Base-by-base conservation (phyloP, 129 eudicot genomes). In the Gnaphalium uliginosum region DNA sequence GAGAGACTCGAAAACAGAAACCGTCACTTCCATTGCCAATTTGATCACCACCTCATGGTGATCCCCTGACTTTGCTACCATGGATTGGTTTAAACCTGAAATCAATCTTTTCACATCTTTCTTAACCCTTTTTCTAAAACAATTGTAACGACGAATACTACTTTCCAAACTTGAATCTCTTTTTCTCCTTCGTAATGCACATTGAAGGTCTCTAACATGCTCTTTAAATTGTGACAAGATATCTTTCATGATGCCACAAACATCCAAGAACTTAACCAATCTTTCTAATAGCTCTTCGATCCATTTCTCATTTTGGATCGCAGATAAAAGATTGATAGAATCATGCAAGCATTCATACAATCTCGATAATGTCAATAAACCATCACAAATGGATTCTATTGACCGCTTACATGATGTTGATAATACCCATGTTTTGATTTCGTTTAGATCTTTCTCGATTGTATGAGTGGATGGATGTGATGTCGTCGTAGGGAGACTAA, bases 401-500 rank as follows among this genome's bases (percentile, higher is more conserved):
- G 70, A 39, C 6, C 81, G 74, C 50, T 66, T 17, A 61, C 66
- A 29, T 32, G 35, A 32, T 33, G 72, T 21, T 26, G 76, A 62
- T 39, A 19, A 2, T 32, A 46, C 60, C 46, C 62, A 26, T 79
- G 64, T 48, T 57, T 80, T 61, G 60, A 80, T 78, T 66, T 83
- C 72, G 65, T 46, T 73, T 9, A 86, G 73, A 78, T 75, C 72
- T 9, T 76, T 70, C 65, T 82, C 80, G 71, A 86, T 37, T 13
- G 8, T 56, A 53, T 43, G 4, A 17, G 62, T 75, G 13, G 58
- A 63, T 4, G 87, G 83, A 37, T 83, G 69, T 74, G 85, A 76
- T 79, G 77, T 63, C 0, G 61, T 22, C 2, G n/a, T n/a, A 29
- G 87, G 90, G 72, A 82, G 76, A 21, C 87, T 86, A 46, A 66